These are phyloP conservation scores for Epicoccum sorghinum DNA, from an alignment of 2,329 filamentous ascomycete species.

Conservation along the genomic window DNA sequence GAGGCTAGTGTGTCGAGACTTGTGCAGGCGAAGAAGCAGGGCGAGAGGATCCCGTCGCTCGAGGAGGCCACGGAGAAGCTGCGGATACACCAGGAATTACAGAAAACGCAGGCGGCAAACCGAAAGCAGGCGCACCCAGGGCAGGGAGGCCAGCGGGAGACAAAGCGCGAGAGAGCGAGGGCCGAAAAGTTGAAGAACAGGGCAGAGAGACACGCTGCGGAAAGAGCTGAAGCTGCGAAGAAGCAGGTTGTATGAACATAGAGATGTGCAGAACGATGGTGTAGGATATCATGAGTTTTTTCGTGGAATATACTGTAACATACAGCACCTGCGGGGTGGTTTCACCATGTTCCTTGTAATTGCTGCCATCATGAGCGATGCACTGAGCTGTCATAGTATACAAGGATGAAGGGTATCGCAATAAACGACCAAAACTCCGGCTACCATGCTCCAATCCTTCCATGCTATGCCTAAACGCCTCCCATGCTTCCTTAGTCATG, in stretches of 20 bases:
- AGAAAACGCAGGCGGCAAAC: slow-evolving; percentile 21
- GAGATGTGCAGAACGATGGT: not conserved
- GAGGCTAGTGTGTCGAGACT: slow-evolving; percentile 36
- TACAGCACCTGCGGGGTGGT: slow-evolving; percentile 6
- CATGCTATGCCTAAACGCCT: slow-evolving; percentile 24
- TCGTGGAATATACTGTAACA: not conserved
- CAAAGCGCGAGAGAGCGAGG: slow-evolving; percentile 34
- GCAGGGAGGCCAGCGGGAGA: slow-evolving; percentile 35
- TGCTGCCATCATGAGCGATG: slow-evolving; percentile 11
- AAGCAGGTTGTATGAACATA: slow-evolving; percentile 26
- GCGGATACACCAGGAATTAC: slow-evolving; percentile 27
- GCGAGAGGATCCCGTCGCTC: slow-evolving; percentile 35
- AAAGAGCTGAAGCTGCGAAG: slow-evolving; percentile 29
- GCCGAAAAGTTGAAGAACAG: slow-evolving; percentile 32
- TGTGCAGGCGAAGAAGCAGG: slow-evolving; percentile 34
- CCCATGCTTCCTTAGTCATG: slow-evolving; percentile 28
- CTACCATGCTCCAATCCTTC: slow-evolving; percentile 28
- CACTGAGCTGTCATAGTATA: slow-evolving; percentile 21
- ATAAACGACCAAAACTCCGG: slow-evolving; percentile 38
- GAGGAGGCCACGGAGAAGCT: slow-evolving; percentile 40
- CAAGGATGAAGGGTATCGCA: slow-evolving; percentile 41
- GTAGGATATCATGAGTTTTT: slow-evolving; percentile 14
- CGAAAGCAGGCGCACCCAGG: slow-evolving; percentile 30
- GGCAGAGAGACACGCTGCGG: slow-evolving; percentile 31
- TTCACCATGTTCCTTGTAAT: slow-evolving; percentile 13